Evolutionary conservation across 352 stramenopile species (phyloP), one percentile per base, ranked within the genome.

Genomic region (Achlya hypogyna): DNA sequence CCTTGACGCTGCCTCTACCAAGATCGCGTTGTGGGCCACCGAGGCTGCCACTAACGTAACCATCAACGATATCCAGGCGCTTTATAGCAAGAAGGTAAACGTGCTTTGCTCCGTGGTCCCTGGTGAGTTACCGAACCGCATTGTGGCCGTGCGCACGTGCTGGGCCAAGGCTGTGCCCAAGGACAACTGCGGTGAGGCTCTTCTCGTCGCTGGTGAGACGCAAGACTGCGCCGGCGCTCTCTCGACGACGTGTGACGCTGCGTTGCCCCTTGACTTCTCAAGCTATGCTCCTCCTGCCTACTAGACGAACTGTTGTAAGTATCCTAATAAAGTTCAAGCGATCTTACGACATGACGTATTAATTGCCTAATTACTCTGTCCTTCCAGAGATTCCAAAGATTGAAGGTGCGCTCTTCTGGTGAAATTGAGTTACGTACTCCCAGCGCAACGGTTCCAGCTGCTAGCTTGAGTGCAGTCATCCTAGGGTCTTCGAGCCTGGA

Each of bases 101-200:
- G 74, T 91, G 2, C 72, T 88, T 22, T 91, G 83, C 78, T 88
- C 81, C 38, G 73, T 65, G 28, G 68, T 75, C 10, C 72, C 84
- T 29, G 78, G 74, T 5, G 43, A 71, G 23, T 65, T 73, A 38
- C 29, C 22, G 6, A 89, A 89, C 76, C 78, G 82, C 53, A 76
- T 92, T 45, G 79, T 77, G 31, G 78, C 80, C 53, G 75, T 91
- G 42, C 82, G 82, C 56, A 88, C 82, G 62, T 91, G 82, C 70
- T 87, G 78, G 69, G 68, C 75, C 42, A 84, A 84, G 51, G 72
- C 77, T n/a, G 12, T 22, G 23, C 62, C 54, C 34, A 65, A 64
- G 12, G 1, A 56, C 49, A 56, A 20, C 31, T 56, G 49, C 8
- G 31, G 31, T 2, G 49, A 56, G 43, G 43, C 58, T 42, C 35